phyloP scores from a whole-genome alignment of 192 early-diverging fungal genomes.

The Backusella australiensis region DNA sequence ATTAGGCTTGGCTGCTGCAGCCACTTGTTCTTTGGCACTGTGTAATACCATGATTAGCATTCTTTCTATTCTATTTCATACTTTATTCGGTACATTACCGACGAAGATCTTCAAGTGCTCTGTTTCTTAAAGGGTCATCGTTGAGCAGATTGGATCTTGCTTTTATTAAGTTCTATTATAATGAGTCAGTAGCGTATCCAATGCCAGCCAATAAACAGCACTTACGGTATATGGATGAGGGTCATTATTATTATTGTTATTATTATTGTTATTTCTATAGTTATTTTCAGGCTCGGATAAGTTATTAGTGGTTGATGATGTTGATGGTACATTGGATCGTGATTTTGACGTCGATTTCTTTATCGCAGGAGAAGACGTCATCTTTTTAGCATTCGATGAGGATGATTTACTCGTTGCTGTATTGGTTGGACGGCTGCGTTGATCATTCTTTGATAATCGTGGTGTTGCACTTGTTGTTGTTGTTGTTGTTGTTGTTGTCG shows the following conservation, averaged over 20 bases:
- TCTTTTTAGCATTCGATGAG: background rate
- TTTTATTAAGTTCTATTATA: background rate
- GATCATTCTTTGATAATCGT: background rate
- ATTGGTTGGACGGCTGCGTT: background rate
- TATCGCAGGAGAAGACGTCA: background rate
- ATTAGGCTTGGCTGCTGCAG: background rate
- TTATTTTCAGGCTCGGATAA: background rate
- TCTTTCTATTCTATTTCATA: background rate
- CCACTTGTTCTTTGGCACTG: background rate
- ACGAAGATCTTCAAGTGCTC: background rate
- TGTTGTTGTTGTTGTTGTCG: background rate
- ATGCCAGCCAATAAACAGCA: background rate
- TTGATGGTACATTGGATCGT: background rate
- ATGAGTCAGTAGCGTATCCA: background rate
- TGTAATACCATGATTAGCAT: background rate
- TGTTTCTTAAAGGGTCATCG: background rate
- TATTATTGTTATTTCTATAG: background rate
- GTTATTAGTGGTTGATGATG: background rate
- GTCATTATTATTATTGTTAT: background rate
- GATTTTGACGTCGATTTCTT: background rate
- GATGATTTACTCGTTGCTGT: background rate
- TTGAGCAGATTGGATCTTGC: background rate
- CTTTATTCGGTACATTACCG: background rate
- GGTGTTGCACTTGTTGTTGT: background rate
- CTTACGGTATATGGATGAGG: conserved; percentile 1